Evolutionary conservation across 192 early-diverging fungal species (phyloP).

Genomic region (Diversispora eburnea): DNA sequence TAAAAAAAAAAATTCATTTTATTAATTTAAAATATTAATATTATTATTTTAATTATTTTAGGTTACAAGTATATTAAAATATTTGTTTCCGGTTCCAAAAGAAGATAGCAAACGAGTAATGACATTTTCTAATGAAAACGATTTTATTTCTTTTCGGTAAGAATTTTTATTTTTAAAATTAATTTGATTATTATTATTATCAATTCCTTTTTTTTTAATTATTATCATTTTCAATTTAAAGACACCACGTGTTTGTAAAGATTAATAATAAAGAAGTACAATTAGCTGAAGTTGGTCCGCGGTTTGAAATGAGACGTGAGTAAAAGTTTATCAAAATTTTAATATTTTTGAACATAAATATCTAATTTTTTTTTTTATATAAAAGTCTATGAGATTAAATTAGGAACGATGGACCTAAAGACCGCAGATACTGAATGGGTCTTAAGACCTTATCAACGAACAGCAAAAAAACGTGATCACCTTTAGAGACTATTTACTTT

Average conservation of each 20-base stretch:
- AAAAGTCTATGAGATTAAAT: slow-evolving; percentile 88
- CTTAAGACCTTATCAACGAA: slow-evolving; percentile 83
- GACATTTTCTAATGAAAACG: slow-evolving; percentile 95
- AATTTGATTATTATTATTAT: not conserved
- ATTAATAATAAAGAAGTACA: slow-evolving; percentile 84
- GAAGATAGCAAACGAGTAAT: slow-evolving; percentile 93
- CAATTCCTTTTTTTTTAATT: not conserved
- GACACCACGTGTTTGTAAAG: slow-evolving; percentile 96
- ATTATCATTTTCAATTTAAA: slow-evolving; percentile 32
- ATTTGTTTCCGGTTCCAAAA: slow-evolving; percentile 97
- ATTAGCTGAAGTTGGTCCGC: slow-evolving; percentile 94
- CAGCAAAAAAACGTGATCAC: slow-evolving; percentile 77
- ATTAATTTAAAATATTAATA: slow-evolving; percentile 2
- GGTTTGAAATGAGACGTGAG: slow-evolving; percentile 94
- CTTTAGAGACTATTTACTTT: slow-evolving; percentile 40
- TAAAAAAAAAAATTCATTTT: not conserved
- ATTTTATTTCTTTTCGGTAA: slow-evolving; percentile 92
- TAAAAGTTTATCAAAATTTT: slow-evolving; percentile 19
- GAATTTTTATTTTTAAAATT: not conserved
- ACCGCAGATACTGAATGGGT: slow-evolving; percentile 98
- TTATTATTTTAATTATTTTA: slow-evolving; percentile 29
- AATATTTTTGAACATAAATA: not conserved
- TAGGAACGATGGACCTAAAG: slow-evolving; percentile 90
- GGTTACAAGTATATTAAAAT: slow-evolving; percentile 87
- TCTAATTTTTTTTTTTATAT: slow-evolving; percentile 2